These are phyloP conservation scores for Pleurotus tuber-regium DNA, from an alignment of 768 basidiomycete species.

Conservation along the genomic window DNA sequence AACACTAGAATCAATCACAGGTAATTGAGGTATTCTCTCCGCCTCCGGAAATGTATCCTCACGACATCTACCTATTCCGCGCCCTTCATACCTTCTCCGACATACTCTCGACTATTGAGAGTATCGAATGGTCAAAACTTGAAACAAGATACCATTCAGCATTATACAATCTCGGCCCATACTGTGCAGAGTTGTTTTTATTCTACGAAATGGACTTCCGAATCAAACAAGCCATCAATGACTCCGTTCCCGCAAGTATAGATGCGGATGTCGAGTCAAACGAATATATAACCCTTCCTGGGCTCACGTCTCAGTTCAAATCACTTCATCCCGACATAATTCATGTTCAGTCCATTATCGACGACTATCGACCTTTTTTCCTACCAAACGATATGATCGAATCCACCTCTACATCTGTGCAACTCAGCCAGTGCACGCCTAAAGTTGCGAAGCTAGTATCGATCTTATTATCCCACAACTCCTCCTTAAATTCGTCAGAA, in stretches of 20 bases:
- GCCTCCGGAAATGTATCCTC: constrained; percentile 46
- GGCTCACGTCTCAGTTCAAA: constrained; percentile 15
- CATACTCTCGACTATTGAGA: constrained; percentile 49
- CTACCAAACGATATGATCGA: constrained; percentile 26
- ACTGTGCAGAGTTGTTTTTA: constrained; percentile 71
- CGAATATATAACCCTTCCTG: constrained; percentile 13
- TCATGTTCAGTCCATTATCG: constrained; percentile 49
- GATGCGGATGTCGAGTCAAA: constrained; percentile 3
- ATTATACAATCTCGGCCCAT: constrained; percentile 63
- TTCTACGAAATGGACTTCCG: constrained; percentile 57
- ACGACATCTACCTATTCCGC: constrained; percentile 48
- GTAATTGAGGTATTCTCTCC: constrained; percentile 53
- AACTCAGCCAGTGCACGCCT: constrained; percentile 68
- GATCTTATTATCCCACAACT: constrained; percentile 53
- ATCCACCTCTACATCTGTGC: constrained; percentile 37
- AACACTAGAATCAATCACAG: constrained; percentile 30
- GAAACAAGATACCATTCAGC: constrained; percentile 61
- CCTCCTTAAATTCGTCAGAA: constrained; percentile 20
- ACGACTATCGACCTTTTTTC: constrained; percentile 38
- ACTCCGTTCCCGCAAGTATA: constrained; percentile 16
- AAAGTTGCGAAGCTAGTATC: constrained; percentile 66
- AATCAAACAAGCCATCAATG: constrained; percentile 35
- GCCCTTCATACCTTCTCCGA: constrained; percentile 33
- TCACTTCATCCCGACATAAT: constrained; percentile 39
- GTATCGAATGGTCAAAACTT: constrained; percentile 59